Conservation (phyloP, 106 monocot genomes). For the Gastrodia elata region DNA sequence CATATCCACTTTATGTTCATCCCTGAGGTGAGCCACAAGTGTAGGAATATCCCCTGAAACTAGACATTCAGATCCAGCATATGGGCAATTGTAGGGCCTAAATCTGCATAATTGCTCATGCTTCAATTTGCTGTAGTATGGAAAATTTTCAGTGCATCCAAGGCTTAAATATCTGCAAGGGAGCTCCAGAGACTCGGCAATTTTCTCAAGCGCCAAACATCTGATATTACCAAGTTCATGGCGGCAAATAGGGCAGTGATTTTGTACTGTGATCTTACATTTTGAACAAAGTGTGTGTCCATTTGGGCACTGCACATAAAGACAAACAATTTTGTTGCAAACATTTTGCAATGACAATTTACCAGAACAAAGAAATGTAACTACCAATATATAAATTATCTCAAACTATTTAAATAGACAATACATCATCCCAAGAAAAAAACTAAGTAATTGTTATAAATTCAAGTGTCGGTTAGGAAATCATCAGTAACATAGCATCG, state of each 20-base stretch:
- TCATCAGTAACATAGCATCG: not conserved
- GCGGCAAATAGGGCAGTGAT: not conserved
- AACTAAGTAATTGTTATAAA: not conserved
- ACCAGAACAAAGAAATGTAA: not conserved
- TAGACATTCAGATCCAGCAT: slow-evolving; percentile 5
- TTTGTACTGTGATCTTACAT: not conserved
- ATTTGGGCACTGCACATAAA: not conserved
- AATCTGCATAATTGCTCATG: not conserved
- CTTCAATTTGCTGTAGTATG: slow-evolving; percentile 3
- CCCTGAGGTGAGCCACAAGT: not conserved
- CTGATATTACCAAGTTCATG: not conserved
- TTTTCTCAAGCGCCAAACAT: not conserved
- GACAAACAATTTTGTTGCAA: not conserved
- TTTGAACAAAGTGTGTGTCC: slow-evolving; percentile 3
- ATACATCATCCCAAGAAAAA: not conserved
- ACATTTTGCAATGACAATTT: not conserved
- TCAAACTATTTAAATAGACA: not conserved
- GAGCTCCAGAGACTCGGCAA: not conserved
- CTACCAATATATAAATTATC: not conserved
- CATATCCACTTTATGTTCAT: slow-evolving; percentile 5
- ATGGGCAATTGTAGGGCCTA: not conserved
- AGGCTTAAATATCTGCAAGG: not conserved
- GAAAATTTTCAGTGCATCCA: not conserved
- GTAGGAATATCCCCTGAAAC: slow-evolving; percentile 1
- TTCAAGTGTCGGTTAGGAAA: not conserved